These are phyloP conservation scores for Gyromitra esculenta DNA, from an alignment of 2,329 filamentous ascomycete species.

Conservation along the genomic window DNA sequence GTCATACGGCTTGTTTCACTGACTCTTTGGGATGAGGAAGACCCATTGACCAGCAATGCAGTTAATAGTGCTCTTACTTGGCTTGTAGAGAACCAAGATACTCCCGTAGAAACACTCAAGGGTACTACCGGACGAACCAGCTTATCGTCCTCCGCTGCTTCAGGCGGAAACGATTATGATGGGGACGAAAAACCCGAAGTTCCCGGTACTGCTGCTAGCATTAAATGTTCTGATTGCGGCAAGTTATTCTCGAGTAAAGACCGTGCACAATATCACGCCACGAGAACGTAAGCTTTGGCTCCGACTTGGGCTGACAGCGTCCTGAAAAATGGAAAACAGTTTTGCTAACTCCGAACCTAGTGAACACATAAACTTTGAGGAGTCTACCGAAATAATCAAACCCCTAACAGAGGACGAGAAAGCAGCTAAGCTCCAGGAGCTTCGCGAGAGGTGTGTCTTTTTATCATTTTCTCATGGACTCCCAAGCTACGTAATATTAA, in stretches of 20 bases:
- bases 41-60: constrained; percentile 60
- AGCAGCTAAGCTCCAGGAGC: constrained; percentile 77
- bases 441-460: constrained; percentile 68
- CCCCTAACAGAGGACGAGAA: constrained; percentile 93
- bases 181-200: constrained; percentile 65
- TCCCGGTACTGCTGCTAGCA: constrained; percentile 78
- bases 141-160: constrained; percentile 60
- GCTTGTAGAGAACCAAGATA: constrained; percentile 92
- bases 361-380: constrained; percentile 87
- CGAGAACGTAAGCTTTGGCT: constrained; percentile 72
- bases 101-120: constrained; percentile 81
- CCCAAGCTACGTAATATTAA: constrained; percentile 8
- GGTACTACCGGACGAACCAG: constrained; percentile 59
- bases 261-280: constrained; percentile 88
- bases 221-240: constrained; percentile 93
- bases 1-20: constrained; percentile 59
- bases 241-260: constrained; percentile 86
- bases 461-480: background rate
- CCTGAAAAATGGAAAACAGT: background rate
- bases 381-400: constrained; percentile 91
- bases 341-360: constrained; percentile 60
- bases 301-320: background rate
- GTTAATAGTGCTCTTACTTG: constrained; percentile 92
- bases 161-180: constrained; percentile 64
- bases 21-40: background rate